Evolutionary conservation across 164 flowering plant species (phyloP).

Genomic region (Liriodendron chinense): DNA sequence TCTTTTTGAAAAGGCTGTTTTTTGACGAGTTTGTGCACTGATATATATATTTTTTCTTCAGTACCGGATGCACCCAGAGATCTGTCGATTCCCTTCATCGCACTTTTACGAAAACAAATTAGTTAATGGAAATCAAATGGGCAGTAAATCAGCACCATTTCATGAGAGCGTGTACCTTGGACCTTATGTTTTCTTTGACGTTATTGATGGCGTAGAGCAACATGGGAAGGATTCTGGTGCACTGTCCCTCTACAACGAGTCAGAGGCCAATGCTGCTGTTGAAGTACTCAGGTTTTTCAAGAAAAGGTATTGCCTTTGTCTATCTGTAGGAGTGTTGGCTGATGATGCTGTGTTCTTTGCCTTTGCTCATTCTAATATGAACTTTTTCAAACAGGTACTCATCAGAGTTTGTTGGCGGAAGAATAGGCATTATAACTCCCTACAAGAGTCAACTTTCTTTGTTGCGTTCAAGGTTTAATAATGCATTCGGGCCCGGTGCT

Average conservation of each 20-base stretch:
- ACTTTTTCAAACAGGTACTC: constrained; percentile 49
- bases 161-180: constrained; percentile 67
- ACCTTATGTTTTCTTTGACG: constrained; percentile 85
- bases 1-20: not conserved
- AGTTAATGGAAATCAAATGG: constrained; percentile 61
- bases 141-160: constrained; percentile 59
- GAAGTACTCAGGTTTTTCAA: constrained; percentile 64
- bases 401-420: constrained; percentile 65
- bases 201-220: constrained; percentile 74
- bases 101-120: constrained; percentile 88
- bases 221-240: constrained; percentile 60
- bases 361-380: not conserved
- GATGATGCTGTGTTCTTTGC: not conserved
- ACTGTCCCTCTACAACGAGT: constrained; percentile 70
- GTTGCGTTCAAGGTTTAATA: constrained; percentile 70
- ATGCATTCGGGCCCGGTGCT: constrained; percentile 68
- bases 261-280: constrained; percentile 85
- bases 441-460: constrained; percentile 82
- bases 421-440: constrained; percentile 90
- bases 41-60: constrained; percentile 36
- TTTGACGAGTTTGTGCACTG: not conserved
- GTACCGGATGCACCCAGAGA: constrained; percentile 99
- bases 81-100: constrained; percentile 78
- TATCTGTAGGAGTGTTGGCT: not conserved
- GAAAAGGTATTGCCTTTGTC: constrained; percentile 45